Conservation (phyloP, 805 yeast species). For the Tetrapisispora taiwanensis region DNA sequence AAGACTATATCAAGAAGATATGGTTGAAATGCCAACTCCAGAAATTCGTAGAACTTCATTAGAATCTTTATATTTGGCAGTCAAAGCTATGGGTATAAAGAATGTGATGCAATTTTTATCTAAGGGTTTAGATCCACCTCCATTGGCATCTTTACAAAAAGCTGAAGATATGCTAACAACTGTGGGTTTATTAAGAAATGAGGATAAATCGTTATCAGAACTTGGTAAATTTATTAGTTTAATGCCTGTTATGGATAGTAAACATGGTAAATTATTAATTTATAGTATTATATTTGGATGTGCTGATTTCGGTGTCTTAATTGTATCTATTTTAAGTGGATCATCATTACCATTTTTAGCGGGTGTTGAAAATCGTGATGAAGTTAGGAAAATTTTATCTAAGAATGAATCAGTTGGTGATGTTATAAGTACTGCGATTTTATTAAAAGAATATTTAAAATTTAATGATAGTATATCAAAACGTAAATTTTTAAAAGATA, state of each 20-base stretch:
- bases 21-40: constrained; percentile 73
- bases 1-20: constrained; percentile 42
- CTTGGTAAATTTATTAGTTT: constrained; percentile 72
- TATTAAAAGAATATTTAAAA: constrained; percentile 43
- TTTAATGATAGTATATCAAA: constrained; percentile 18
- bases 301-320: constrained; percentile 61
- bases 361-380: constrained; percentile 54
- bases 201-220: constrained; percentile 46
- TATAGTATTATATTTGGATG: constrained; percentile 78
- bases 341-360: constrained; percentile 61
- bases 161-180: constrained; percentile 43
- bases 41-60: constrained; percentile 79
- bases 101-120: constrained; percentile 61
- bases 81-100: constrained; percentile 78
- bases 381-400: constrained; percentile 38
- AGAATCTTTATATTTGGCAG: constrained; percentile 72
- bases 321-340: constrained; percentile 67
- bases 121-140: constrained; percentile 78
- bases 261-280: constrained; percentile 72
- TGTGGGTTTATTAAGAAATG: constrained; percentile 57
- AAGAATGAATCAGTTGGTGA: constrained; percentile 48
- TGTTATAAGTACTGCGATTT: constrained; percentile 52
- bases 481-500: constrained; percentile 42
- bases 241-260: constrained; percentile 74
- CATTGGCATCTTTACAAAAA: constrained; percentile 29